Evolutionary conservation across 805 yeast genomes (phyloP), one percentile per base, ranked within the genome.

Genomic region (Candida golubevii): DNA sequence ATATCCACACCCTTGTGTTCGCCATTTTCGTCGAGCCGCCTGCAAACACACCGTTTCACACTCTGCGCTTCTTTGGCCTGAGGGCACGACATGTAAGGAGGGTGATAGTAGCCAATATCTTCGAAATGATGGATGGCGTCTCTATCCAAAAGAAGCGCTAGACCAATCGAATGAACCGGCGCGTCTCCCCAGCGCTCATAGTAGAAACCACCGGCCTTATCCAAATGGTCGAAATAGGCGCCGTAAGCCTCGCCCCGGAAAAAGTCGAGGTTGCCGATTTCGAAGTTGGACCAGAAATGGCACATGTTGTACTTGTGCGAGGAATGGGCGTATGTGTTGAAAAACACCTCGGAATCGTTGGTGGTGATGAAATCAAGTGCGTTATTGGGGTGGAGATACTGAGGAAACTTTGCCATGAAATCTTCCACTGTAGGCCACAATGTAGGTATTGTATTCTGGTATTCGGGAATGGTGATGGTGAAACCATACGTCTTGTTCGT

Each of bases 221-320:
- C 83, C 40, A 79, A 50, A 26, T 42, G 55, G 13, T 75, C 59
- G 52, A 79, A 78, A 49, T 67, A 74, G 8, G 65, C 59, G 31
- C 61, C 56, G 56, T 79, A 80, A 1, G 71, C 70, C 40, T 67
- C 62, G 18, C 77, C 62, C 41, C 82, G 58, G 56, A 71, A 72
- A 51, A 78, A 78, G 47, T 75, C 65, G 46, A 80, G 57, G 54
- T 75, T 75, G 1, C 69, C 80, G 35, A 80, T 70, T 53, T 80
- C 85, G 52, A 80, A 80, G 56, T 80, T 80, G 23, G 83, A 76
- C 85, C 85, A 79, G 57, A 83, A 87, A 61, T 87, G 95, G 59
- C 95, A 86, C 56, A 77, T 59, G 58, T 85, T 86, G 63, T 82
- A 87, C n/a, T 44, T 35, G 6, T 54, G 41, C 33, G 41, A 41